A percentile compares a stretch with the other conserved stretches of the same genome.
phyloP scores from a whole-genome alignment of 2,329 filamentous ascomycete genomes.

The Penicillium sp. region DNA sequence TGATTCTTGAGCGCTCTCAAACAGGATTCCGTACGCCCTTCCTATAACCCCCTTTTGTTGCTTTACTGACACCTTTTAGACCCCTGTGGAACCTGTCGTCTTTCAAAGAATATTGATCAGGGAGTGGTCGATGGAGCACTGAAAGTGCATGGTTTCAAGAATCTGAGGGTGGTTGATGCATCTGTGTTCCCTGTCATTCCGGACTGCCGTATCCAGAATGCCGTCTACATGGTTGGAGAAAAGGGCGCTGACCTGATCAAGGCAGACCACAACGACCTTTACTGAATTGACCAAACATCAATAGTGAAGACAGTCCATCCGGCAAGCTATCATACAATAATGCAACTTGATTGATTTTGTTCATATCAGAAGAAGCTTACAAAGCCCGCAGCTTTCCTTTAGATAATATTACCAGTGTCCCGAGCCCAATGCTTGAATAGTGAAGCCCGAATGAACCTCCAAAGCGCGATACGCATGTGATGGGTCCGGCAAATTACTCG shows the following conservation, averaged over 20 bases:
- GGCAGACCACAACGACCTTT: not conserved
- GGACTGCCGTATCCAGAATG: conserved; percentile 58
- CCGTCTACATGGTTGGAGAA: conserved; percentile 43
- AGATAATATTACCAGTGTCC: too few relatives aligned
- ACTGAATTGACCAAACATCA: not conserved
- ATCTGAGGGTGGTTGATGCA: conserved; percentile 55
- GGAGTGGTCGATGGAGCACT: conserved; percentile 54
- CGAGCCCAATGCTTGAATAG: too few relatives aligned
- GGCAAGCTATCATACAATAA: too few relatives aligned
- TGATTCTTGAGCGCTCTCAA: conserved; percentile 57
- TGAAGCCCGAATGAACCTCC: too few relatives aligned
- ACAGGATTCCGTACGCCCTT: conserved; percentile 36
- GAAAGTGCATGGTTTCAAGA: conserved; percentile 53
- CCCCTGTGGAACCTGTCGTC: conserved; percentile 55
- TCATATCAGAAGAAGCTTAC: too few relatives aligned
- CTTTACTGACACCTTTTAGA: conserved; percentile 22
- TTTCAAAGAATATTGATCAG: conserved; percentile 52
- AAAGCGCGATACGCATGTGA: too few relatives aligned
- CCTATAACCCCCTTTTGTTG: too few relatives aligned
- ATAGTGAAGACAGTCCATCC: too few relatives aligned
- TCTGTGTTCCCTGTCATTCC: conserved; percentile 56
- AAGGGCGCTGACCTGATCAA: conserved; percentile 1
- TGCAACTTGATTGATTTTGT: too few relatives aligned
- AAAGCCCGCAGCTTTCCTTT: too few relatives aligned
- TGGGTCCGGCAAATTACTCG: too few relatives aligned